Conservation (phyloP, 2,329 filamentous ascomycete species). For the Chalaropsis ovoidea region DNA sequence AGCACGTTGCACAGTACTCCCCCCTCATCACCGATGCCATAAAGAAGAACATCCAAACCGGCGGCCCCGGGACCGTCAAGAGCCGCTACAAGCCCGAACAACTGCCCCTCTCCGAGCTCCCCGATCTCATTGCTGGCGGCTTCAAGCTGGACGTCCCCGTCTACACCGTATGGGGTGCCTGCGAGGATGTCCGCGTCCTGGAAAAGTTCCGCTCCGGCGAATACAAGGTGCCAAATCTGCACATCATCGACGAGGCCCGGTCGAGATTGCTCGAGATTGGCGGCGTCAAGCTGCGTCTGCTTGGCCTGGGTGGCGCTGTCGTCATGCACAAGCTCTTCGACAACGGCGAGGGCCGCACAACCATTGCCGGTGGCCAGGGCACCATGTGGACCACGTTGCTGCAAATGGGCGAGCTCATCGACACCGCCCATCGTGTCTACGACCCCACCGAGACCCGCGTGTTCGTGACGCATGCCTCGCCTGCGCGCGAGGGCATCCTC, state of each 20-base stretch:
- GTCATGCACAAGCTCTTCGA: constrained; percentile 99
- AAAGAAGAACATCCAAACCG: constrained; percentile 56
- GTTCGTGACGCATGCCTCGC: constrained; percentile 94
- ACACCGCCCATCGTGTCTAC: constrained; percentile 96
- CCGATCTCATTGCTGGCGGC: constrained; percentile 76
- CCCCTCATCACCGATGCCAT: constrained; percentile 74
- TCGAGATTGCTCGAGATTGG: constrained; percentile 91
- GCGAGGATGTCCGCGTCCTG: constrained; percentile 92
- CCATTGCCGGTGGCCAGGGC: constrained; percentile 93
- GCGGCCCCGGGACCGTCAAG: constrained; percentile 70
- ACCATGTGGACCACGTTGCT: constrained; percentile 99
- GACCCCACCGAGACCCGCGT: constrained; percentile 95
- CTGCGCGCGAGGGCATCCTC: constrained; percentile 86
- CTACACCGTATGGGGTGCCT: constrained; percentile 98
- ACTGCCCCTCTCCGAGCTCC: constrained; percentile 83
- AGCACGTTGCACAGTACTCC: constrained; percentile 97
- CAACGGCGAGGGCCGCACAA: constrained; percentile 94
- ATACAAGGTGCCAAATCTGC: constrained; percentile 94
- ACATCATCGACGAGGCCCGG: constrained; percentile 97
- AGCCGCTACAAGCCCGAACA: constrained; percentile 70
- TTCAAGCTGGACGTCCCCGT: constrained; percentile 91
- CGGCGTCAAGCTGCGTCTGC: constrained; percentile 86
- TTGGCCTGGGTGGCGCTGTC: constrained; percentile 88
- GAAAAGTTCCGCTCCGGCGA: constrained; percentile 96
- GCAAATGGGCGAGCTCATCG: constrained; percentile 96